These are phyloP conservation scores for Candida sp. DNA, from an alignment of 1,139 yeast genomes.

Conservation along the genomic window DNA sequence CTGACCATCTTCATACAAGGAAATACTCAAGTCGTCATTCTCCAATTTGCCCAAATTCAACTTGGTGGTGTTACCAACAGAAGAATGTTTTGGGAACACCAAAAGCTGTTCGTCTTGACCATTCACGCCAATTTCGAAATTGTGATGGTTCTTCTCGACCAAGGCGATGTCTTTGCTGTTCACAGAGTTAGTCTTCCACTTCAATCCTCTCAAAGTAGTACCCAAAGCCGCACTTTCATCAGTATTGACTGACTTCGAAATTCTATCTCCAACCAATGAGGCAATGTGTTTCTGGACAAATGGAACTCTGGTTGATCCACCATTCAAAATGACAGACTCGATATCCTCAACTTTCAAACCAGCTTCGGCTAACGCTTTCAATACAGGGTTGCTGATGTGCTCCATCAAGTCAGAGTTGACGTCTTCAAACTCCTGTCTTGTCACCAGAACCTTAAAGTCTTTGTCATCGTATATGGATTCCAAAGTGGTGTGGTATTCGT, in stretches of 20 bases:
- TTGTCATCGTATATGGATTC: constrained; percentile 73
- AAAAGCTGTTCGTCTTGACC: constrained; percentile 28
- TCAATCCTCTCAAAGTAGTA: constrained; percentile 80
- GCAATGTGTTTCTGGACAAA: constrained; percentile 68
- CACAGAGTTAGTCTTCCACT: constrained; percentile 50
- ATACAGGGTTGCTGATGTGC: constrained; percentile 59
- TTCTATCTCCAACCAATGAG: constrained; percentile 51
- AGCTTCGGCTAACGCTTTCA: constrained; percentile 48
- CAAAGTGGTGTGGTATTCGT: constrained; percentile 72
- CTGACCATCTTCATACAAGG: constrained; percentile 58
- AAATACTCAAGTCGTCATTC: constrained; percentile 37
- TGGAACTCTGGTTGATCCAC: constrained; percentile 95
- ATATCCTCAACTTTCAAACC: constrained; percentile 41
- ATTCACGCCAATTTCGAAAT: constrained; percentile 42
- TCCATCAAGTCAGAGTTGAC: constrained; percentile 45
- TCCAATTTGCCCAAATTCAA: constrained; percentile 32
- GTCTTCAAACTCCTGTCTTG: constrained; percentile 82
- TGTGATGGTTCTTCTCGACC: constrained; percentile 52
- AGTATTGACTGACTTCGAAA: constrained; percentile 90
- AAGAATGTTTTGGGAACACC: constrained; percentile 49
- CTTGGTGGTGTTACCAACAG: constrained; percentile 27
- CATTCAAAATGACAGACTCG: constrained; percentile 77
- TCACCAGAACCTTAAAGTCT: constrained; percentile 69
- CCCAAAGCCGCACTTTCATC: constrained; percentile 97
- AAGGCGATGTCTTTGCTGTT: constrained; percentile 65